Evolutionary conservation across 2,329 filamentous ascomycete species (phyloP), one percentile per base, ranked within the genome.

Genomic region (Nectriaceae sp.): DNA sequence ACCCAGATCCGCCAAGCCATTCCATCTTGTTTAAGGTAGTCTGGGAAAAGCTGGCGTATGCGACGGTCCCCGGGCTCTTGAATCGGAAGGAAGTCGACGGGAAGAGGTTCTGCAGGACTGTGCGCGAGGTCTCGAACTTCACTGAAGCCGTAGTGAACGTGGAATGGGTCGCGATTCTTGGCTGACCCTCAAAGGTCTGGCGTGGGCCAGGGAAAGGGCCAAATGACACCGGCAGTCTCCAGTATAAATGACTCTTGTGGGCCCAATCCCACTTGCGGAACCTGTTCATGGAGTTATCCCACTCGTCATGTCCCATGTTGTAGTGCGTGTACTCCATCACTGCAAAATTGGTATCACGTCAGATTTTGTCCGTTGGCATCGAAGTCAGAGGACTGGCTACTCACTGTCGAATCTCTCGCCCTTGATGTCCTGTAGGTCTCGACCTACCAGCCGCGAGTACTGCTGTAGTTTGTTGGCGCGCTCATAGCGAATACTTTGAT

Each of bases 1-100:
- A 87, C 1, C 83, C 82, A 0, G 68, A 65, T 3, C 83, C 83
- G 4, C 79, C 82, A 0, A 87, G 74, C 82, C 83, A 87, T 22
- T 77, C 71, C 71, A 87, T 76, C 1, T 76, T 75, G 31, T 69
- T 63, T 3, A 81, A 62, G 2, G 70, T 72, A 63, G 55, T 79
- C 19, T 67, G 65, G 0, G 67, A 70, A 43, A 75, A 68, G 21
- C 67, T 75, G 1, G 73, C 76, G 11, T 69, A 65, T 2, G 71
- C 75, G 2, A 77, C 61, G 0, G 75, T 78, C 4, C 69, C 71
- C 0, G 73, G 71, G 4, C 59, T 65, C 8, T 59, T 66, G 61
- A 80, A 80, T 13, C 60, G 60, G 49, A 72, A 77, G 0, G 63
- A 60, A 0, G 59, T 54, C 4, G 65, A 72, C 0, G 77, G 76